Conservation (phyloP, 2,329 filamentous ascomycete genomes). For the Verticillium dahliae region DNA sequence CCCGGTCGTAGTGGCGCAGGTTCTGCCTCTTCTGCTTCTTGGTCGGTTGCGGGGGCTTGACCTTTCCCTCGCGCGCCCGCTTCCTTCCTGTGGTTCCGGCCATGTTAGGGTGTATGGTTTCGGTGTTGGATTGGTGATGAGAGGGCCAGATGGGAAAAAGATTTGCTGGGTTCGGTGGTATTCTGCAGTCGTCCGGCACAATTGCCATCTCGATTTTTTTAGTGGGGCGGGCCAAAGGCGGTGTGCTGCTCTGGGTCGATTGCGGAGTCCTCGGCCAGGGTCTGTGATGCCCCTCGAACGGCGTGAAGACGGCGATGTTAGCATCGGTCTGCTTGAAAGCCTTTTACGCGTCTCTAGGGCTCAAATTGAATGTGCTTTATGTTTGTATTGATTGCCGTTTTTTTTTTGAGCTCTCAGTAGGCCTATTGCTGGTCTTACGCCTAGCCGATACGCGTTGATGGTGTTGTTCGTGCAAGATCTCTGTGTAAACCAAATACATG, state of each 20-base stretch:
- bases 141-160: background rate
- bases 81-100: slow-evolving; percentile 23
- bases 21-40: slow-evolving; percentile 42
- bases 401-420: too few species aligned
- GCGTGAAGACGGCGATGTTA: background rate
- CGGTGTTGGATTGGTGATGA: background rate
- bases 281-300: background rate
- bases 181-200: background rate
- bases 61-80: slow-evolving; percentile 23
- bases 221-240: background rate
- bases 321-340: background rate
- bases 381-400: too few species aligned
- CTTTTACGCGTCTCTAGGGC: too few species aligned
- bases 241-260: background rate
- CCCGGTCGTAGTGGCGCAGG: slow-evolving; percentile 46
- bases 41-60: slow-evolving; percentile 30
- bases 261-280: background rate
- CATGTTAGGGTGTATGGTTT: slow-evolving; percentile 13
- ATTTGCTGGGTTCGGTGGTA: background rate
- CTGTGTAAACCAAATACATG: too few species aligned
- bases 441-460: too few species aligned
- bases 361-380: too few species aligned
- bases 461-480: too few species aligned
- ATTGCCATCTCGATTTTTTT: slow-evolving; percentile 1
- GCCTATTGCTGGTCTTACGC: too few species aligned